Conservation (phyloP, 805 yeast genomes). For the Hanseniaspora thailandica region DNA sequence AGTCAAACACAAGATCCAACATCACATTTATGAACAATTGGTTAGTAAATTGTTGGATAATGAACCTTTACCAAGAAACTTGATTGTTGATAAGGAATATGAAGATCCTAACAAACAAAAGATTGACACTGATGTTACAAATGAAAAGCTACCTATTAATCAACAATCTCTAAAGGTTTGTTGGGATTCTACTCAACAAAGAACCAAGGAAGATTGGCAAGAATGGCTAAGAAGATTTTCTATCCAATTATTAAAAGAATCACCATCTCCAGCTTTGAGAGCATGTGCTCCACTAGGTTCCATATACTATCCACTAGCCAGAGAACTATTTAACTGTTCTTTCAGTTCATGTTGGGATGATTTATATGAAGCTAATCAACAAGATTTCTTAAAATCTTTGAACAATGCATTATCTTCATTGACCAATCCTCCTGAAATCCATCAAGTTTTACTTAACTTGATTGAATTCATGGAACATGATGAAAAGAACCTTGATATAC, state of each 20-base stretch:
- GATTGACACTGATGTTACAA: slow-evolving; percentile 48
- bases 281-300: slow-evolving; percentile 87
- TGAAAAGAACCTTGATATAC: slow-evolving; percentile 83
- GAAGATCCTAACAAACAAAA: slow-evolving; percentile 29
- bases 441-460: slow-evolving; percentile 74
- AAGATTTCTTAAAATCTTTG: slow-evolving; percentile 72
- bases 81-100: slow-evolving; percentile 55
- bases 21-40: slow-evolving; percentile 66
- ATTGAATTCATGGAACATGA: slow-evolving; percentile 98
- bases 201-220: slow-evolving; percentile 93
- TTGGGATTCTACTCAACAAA: slow-evolving; percentile 84
- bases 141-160: slow-evolving; percentile 62
- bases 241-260: slow-evolving; percentile 75
- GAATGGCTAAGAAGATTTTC: slow-evolving; percentile 89
- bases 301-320: slow-evolving; percentile 76
- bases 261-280: slow-evolving; percentile 86
- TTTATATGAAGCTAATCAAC: slow-evolving; percentile 76
- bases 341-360: slow-evolving; percentile 95
- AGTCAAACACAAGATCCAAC: slow-evolving; percentile 51
- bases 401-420: slow-evolving; percentile 82
- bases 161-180: slow-evolving; percentile 57
- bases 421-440: slow-evolving; percentile 89
- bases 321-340: slow-evolving; percentile 83
- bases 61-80: slow-evolving; percentile 72
- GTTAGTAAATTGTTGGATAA: slow-evolving; percentile 67